A percentile compares a stretch with the other conserved stretches of the same genome.
phyloP scores from a whole-genome alignment of 164 flowering plant species.

The Protea cynaroides region DNA sequence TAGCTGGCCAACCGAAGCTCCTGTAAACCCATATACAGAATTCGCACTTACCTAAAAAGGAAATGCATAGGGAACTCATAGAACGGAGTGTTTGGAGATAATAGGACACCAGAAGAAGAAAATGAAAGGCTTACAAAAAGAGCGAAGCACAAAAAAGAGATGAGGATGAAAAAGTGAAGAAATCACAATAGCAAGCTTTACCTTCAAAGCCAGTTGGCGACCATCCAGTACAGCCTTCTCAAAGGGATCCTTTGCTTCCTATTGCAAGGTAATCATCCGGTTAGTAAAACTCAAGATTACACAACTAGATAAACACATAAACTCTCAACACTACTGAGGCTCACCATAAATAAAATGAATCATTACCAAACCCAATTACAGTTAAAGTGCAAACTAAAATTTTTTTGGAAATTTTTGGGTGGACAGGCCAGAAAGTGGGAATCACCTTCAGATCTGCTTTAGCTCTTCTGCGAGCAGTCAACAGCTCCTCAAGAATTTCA shows the following conservation, averaged over 20 bases:
- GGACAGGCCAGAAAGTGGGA: background rate
- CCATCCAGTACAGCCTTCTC: constrained; percentile 98
- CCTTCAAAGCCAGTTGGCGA: constrained; percentile 96
- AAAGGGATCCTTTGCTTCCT: constrained; percentile 97
- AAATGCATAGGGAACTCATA: no score
- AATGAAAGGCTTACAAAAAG: background rate
- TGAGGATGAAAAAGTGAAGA: background rate
- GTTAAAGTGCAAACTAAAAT: no score
- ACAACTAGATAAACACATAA: background rate
- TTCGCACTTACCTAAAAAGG: constrained; percentile 78
- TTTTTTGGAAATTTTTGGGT: no score
- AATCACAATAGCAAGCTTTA: constrained; percentile 12
- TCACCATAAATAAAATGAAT: background rate
- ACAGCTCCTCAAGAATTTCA: constrained; percentile 88
- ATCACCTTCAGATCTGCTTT: constrained; percentile 92
- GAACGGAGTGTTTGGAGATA: no score
- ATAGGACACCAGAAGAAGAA: no score
- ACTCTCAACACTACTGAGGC: background rate
- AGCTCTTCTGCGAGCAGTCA: constrained; percentile 95
- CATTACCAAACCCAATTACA: no score
- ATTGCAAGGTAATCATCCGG: constrained; percentile 10
- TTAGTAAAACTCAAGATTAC: constrained; percentile 1
- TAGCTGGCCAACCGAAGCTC: constrained; percentile 93
- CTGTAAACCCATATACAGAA: constrained; percentile 98
- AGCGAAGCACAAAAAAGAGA: background rate